phyloP scores from a whole-genome alignment of 371 early-diverging fungal genomes.

The Fennellomyces sp. region DNA sequence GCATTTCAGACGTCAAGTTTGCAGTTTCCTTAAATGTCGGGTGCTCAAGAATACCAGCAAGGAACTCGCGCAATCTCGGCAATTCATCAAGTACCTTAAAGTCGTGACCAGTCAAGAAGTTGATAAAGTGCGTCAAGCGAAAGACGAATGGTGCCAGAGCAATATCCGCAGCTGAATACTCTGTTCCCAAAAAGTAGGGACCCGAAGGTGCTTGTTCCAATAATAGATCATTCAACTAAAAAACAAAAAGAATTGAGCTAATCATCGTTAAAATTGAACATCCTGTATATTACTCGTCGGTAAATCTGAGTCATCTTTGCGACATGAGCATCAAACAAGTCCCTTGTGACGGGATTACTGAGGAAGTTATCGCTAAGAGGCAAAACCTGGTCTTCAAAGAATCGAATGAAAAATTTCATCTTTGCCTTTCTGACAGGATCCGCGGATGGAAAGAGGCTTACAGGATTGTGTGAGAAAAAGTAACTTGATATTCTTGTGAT shows the following conservation, averaged over 20 bases:
- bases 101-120: not conserved
- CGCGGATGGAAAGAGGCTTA: not conserved
- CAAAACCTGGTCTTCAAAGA: not conserved
- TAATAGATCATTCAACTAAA: conserved; percentile 38
- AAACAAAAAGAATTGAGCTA: no score
- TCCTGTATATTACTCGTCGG: not conserved
- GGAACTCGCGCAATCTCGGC: not conserved
- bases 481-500: no score
- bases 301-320: not conserved
- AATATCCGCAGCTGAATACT: conserved; percentile 58
- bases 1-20: no score
- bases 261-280: no score
- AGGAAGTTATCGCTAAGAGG: not conserved
- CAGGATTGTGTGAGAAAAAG: not conserved
- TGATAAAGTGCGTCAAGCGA: not conserved
- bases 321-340: not conserved
- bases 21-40: not conserved
- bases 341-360: not conserved
- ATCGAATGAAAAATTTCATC: not conserved
- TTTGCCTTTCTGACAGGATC: not conserved
- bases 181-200: conserved; percentile 57
- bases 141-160: conserved; percentile 47
- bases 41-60: not conserved
- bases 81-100: not conserved
- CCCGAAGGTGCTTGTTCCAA: conserved; percentile 44